Percentiles rank a stretch among this genome's conserved stretches.
Evolutionary conservation across 148 eudicot species (phyloP).

Genomic region (Tetragonia tetragonoides): DNA sequence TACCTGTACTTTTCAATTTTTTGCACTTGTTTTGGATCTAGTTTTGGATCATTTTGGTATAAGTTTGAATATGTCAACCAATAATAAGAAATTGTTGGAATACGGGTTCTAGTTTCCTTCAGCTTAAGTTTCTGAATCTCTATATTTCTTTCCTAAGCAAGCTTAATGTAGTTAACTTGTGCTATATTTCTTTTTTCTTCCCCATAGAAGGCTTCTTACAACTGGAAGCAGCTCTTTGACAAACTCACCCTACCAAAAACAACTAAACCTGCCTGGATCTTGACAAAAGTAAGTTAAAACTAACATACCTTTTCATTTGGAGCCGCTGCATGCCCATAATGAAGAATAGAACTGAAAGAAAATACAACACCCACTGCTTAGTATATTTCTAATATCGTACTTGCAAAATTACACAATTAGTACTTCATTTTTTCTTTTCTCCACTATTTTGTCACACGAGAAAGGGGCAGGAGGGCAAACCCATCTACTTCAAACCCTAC

Average conservation of each 20-base stretch:
- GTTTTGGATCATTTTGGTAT: too few relatives aligned
- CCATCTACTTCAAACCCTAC: too few relatives aligned
- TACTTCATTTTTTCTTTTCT: not conserved
- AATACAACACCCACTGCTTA: slow-evolving; percentile 17
- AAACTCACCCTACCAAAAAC: not conserved
- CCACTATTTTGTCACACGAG: too few relatives aligned
- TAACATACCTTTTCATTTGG: slow-evolving; percentile 93
- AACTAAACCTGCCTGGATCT: not conserved
- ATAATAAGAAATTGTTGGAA: not conserved
- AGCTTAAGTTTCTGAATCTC: not conserved
- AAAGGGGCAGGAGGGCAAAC: too few relatives aligned
- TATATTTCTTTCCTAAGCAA: not conserved
- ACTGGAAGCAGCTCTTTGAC: not conserved
- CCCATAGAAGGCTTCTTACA: not conserved
- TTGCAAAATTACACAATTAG: not conserved
- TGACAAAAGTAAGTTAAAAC: not conserved
- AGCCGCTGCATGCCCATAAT: slow-evolving; percentile 99
- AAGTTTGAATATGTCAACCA: too few relatives aligned
- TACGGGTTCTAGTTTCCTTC: not conserved
- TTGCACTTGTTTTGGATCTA: too few relatives aligned
- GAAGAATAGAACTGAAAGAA: slow-evolving; percentile 81
- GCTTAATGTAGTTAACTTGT: not conserved
- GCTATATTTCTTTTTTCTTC: not conserved
- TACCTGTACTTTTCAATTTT: too few relatives aligned
- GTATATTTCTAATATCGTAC: not conserved